Conservation (phyloP, 805 yeast genomes). For the Metahyphopichia silvanorum region DNA sequence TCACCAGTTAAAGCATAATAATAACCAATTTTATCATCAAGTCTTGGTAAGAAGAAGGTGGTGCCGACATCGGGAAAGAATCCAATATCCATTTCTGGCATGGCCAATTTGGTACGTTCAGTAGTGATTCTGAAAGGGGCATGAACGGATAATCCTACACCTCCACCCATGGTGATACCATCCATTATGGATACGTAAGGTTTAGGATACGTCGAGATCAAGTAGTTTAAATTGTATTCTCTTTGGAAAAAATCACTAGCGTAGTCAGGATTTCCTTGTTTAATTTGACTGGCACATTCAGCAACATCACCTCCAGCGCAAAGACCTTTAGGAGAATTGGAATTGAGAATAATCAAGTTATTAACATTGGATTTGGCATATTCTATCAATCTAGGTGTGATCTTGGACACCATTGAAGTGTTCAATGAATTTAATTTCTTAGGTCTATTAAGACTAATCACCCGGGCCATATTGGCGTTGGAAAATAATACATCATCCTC, state of each 20-base stretch:
- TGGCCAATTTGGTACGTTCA: constrained; percentile 85
- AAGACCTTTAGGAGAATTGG: constrained; percentile 65
- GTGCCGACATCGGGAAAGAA: constrained; percentile 96
- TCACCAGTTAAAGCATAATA: constrained; percentile 87
- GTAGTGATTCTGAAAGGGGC: constrained; percentile 93
- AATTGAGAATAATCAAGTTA: constrained; percentile 64
- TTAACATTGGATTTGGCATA: constrained; percentile 67
- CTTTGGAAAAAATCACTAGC: constrained; percentile 67
- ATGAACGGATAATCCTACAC: constrained; percentile 89
- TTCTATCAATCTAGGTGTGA: constrained; percentile 72
- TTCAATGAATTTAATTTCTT: constrained; percentile 82
- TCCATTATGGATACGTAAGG: constrained; percentile 85
- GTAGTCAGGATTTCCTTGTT: constrained; percentile 40
- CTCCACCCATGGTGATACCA: constrained; percentile 98
- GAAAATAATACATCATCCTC: constrained; percentile 61
- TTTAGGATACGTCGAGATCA: constrained; percentile 77
- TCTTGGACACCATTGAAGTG: constrained; percentile 67
- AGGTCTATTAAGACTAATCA: constrained; percentile 76
- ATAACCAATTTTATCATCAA: constrained; percentile 80
- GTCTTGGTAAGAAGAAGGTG: constrained; percentile 79
- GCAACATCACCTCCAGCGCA: constrained; percentile 98
- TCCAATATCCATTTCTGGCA: constrained; percentile 98
- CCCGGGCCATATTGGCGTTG: constrained; percentile 62
- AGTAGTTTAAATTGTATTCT: constrained; percentile 80
- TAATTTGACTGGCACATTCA: constrained; percentile 62